Base-by-base conservation (phyloP, 139 green algal species). In the Picochlorum sp. region DNA sequence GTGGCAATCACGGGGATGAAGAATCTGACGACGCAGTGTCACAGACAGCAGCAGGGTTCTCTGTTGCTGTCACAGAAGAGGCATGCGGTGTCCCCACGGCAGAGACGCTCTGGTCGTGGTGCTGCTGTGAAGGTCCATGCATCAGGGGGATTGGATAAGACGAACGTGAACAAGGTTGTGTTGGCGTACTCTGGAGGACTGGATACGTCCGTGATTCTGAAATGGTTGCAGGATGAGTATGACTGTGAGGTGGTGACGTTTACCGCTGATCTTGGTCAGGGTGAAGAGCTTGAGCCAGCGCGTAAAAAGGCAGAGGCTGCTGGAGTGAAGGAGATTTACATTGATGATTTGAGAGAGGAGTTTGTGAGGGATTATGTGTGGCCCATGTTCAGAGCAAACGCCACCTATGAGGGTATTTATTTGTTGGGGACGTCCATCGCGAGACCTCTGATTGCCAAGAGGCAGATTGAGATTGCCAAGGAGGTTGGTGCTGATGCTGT, bases 311-410 rank as follows among this genome's bases (percentile, higher is more conserved):
- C 92, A 0, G 83, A 94, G 79, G 74, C 84, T 57, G 85, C 90
- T 55, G 92, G 92, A 11, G 85, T 96, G n/a, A 95, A 95, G 80
- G 79, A 97, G 73, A 96, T 98, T 68, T 98, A 87, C 78, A 95
- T 97, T 49, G 90, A 97, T 41, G 94, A 99, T 76, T 64, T 99
- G 65, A 80, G 89, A 4, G 94, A 99, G 78, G 94, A 98, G 78
- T 99, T 99, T 82, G 91, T 98, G 52, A 69, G 77, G 2, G 92
- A 99, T 67, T 99, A 92, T 73, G 89, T 98, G 24, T 98, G 97
- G 71, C 94, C 94, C 61, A 98, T 97, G 90, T 97, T 99, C 80
- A 74, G 92, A 20, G 94, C 92, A 56, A 98, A 98, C 74, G 76
- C 91, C 0, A 70, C 92, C 55, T 99, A 99, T 72, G 94, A 99